phyloP scores from a whole-genome alignment of 2,329 filamentous ascomycete species.

The Cladosporium oxysporum region DNA sequence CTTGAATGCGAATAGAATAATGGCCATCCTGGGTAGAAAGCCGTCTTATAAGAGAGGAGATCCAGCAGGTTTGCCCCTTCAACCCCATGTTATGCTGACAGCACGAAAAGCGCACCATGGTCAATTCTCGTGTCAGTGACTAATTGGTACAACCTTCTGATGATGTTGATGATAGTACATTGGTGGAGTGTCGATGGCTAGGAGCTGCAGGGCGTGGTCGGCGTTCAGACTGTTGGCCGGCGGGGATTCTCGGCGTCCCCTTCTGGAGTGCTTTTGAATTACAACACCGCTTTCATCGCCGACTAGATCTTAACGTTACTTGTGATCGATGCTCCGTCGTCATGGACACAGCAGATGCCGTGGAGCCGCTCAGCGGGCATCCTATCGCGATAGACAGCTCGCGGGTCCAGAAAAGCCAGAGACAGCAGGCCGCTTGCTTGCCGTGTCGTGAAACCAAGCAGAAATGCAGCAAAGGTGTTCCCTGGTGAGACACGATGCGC shows the following conservation, averaged over 20 bases:
- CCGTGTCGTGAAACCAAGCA: constrained; percentile 14
- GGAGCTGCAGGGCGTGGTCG: constrained; percentile 2
- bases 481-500: not conserved
- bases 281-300: constrained; percentile 6
- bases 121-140: not conserved
- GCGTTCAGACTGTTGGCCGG: not conserved
- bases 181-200: not conserved
- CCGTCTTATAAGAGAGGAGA: not conserved
- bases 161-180: not conserved
- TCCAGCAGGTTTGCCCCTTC: not conserved
- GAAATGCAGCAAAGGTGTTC: constrained; percentile 14
- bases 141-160: constrained; percentile 5
- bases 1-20: not conserved
- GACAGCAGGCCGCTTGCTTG: constrained; percentile 13
- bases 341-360: not conserved
- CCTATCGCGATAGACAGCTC: not conserved
- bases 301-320: not conserved
- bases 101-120: not conserved
- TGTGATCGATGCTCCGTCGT: not conserved
- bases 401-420: not conserved
- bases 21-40: not conserved
- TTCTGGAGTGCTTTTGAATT: not conserved
- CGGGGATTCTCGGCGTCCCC: not conserved
- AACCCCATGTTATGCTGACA: not conserved
- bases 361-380: not conserved